phyloP scores from a whole-genome alignment of 371 early-diverging fungal species.

The Basidiobolus heterosporus region DNA sequence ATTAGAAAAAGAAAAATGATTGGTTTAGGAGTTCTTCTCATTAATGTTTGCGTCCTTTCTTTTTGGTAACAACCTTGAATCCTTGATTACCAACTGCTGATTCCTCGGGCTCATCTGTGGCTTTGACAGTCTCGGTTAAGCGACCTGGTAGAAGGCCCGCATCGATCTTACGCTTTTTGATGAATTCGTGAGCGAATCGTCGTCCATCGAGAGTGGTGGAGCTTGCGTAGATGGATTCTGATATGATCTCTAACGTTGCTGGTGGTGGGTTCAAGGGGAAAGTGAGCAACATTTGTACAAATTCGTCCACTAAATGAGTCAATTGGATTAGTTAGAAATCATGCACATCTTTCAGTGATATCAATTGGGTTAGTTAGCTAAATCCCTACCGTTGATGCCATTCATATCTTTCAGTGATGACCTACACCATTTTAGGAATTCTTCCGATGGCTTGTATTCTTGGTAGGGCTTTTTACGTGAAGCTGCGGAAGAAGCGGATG shows the following conservation, averaged over 20 bases:
- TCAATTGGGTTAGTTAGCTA: background rate
- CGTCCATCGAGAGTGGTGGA: conserved; percentile 56
- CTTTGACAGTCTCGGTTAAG: no score
- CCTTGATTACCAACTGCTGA: no score
- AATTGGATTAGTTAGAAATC: background rate
- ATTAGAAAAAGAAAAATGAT: no score
- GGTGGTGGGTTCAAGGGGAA: conserved; percentile 58
- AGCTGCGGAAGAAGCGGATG: conserved; percentile 2
- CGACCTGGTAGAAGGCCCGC: conserved; percentile 17
- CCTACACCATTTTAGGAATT: conserved; percentile 61
- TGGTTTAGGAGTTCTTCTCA: no score
- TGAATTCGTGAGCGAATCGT: conserved; percentile 64
- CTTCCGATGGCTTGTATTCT: conserved; percentile 33
- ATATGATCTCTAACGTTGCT: conserved; percentile 51
- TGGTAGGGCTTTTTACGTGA: conserved; percentile 17
- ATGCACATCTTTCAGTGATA: background rate
- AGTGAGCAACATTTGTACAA: conserved; percentile 55
- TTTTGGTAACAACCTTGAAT: no score
- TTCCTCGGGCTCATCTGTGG: no score
- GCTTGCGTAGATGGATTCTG: conserved; percentile 57
- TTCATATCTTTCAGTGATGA: conserved; percentile 44
- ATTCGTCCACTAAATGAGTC: conserved; percentile 31
- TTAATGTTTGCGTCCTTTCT: no score
- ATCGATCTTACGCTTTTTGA: conserved; percentile 60
- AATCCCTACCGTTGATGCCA: conserved; percentile 34